phyloP scores from a whole-genome alignment of 176 grass and related monocot species.

The Oropetium thomaeum region DNA sequence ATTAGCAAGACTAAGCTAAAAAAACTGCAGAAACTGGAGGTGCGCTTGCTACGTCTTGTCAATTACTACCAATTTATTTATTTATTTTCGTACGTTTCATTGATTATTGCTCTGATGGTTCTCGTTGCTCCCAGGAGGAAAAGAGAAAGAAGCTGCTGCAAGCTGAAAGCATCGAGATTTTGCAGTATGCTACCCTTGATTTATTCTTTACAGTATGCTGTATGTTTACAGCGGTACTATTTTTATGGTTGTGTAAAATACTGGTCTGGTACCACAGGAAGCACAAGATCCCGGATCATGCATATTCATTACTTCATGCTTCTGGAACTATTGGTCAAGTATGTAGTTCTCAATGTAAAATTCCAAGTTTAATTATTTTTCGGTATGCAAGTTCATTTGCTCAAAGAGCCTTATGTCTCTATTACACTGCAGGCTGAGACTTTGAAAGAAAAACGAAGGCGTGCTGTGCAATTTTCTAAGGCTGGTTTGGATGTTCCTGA shows the following conservation, averaged over 20 bases:
- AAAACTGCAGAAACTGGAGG: conserved; percentile 75
- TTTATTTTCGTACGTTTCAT: background rate
- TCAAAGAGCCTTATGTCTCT: conserved; percentile 14
- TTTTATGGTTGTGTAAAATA: conserved; percentile 15
- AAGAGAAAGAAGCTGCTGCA: conserved; percentile 68
- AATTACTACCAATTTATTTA: background rate
- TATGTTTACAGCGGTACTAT: conserved; percentile 1
- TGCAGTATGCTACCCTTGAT: conserved; percentile 52
- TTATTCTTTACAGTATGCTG: conserved; percentile 14
- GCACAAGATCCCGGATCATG: conserved; percentile 71
- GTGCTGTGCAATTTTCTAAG: conserved; percentile 67
- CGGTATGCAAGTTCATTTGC: background rate
- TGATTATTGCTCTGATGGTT: background rate
- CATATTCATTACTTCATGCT: conserved; percentile 68
- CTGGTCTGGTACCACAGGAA: conserved; percentile 47
- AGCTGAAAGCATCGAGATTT: conserved; percentile 66
- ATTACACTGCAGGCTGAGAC: conserved; percentile 61
- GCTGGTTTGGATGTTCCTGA: conserved; percentile 73
- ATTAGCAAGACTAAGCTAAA: conserved; percentile 84
- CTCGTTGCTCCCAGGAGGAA: conserved; percentile 59
- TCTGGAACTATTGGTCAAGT: conserved; percentile 91
- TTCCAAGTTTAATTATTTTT: conserved; percentile 1
- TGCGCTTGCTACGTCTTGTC: conserved; percentile 29
- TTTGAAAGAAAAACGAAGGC: conserved; percentile 78
- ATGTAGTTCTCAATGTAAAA: conserved; percentile 5